Evolutionary conservation across 2,329 filamentous ascomycete species (phyloP).

Genomic region (Beauveria medogensis): DNA sequence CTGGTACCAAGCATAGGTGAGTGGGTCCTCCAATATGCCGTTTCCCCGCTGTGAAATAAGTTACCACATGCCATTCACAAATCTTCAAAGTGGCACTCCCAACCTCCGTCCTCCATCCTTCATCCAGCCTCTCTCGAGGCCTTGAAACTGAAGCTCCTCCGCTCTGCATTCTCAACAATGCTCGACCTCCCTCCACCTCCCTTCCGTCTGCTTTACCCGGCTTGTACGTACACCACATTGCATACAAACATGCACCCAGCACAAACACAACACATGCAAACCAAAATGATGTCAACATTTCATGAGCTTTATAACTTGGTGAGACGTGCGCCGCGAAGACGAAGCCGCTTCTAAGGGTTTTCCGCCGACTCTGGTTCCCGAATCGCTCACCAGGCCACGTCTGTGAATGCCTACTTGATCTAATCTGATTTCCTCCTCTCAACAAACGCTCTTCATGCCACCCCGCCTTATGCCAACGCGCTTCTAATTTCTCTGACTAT

Average conservation of each 20-base stretch:
- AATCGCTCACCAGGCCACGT: conserved; percentile 19
- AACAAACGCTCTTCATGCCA: conserved; percentile 9
- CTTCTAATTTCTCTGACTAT: conserved; percentile 31
- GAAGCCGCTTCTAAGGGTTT: conserved; percentile 39
- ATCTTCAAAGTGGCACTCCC: too few species aligned
- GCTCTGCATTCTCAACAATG: too few species aligned
- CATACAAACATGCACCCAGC: neutral
- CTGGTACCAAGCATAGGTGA: too few species aligned
- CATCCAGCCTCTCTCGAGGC: too few species aligned
- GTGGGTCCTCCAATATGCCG: too few species aligned
- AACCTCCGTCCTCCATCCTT: too few species aligned
- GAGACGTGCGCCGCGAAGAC: conserved; percentile 27
- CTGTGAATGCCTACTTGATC: conserved; percentile 50
- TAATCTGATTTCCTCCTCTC: conserved; percentile 44
- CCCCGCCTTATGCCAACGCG: conserved; percentile 14
- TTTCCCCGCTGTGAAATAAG: too few species aligned
- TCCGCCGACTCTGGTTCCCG: conserved; percentile 36
- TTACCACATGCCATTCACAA: too few species aligned
- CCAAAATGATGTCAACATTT: conserved; percentile 32
- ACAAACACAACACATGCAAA: neutral
- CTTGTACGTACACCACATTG: conserved; percentile 11
- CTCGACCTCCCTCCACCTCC: neutral
- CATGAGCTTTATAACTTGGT: conserved; percentile 26
- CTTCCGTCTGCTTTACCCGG: neutral
- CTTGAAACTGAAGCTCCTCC: too few species aligned